Evolutionary conservation across 139 green algal species (phyloP).

Genomic region (Chlamydomonas sphaeroides): DNA sequence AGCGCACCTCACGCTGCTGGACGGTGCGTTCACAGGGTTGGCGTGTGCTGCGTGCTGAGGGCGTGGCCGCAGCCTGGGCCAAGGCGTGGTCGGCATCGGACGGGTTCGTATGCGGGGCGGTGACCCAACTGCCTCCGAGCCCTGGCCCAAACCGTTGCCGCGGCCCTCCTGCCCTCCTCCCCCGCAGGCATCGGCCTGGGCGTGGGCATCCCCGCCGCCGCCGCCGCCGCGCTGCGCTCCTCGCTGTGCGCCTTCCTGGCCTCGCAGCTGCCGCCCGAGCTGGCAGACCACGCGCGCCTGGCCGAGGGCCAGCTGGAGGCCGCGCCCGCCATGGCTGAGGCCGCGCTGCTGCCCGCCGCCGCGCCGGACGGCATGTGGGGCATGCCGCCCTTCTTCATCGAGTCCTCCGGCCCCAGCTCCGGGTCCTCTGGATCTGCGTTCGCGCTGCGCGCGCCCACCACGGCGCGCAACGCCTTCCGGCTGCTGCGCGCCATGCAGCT

Average conservation of each 20-base stretch:
- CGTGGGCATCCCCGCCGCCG: constrained; percentile 63
- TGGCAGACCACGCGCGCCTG: constrained; percentile 24
- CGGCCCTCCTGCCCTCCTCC: no score
- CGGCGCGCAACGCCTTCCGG: constrained; percentile 86
- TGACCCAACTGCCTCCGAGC: background rate
- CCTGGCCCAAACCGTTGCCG: no score
- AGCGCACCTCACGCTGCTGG: constrained; percentile 90
- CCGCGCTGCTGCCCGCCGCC: constrained; percentile 13
- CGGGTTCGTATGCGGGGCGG: no score
- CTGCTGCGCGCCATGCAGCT: constrained; percentile 91
- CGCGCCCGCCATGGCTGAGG: background rate
- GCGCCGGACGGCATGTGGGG: constrained; percentile 67
- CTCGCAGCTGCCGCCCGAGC: constrained; percentile 61
- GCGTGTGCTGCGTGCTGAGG: no score
- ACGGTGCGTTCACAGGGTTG: constrained; percentile 74
- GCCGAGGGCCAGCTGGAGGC: constrained; percentile 51
- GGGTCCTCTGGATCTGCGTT: no score
- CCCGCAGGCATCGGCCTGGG: constrained; percentile 83
- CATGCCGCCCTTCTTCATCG: constrained; percentile 83
- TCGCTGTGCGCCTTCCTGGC: constrained; percentile 67
- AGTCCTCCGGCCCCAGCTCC: constrained; percentile 16
- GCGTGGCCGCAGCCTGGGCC: no score
- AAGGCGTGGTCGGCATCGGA: no score
- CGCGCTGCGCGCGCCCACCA: constrained; percentile 89
- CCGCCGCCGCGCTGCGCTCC: constrained; percentile 55